These are phyloP conservation scores for Tulasnella sp. DNA, from an alignment of 768 basidiomycete genomes.

Conservation along the genomic window DNA sequence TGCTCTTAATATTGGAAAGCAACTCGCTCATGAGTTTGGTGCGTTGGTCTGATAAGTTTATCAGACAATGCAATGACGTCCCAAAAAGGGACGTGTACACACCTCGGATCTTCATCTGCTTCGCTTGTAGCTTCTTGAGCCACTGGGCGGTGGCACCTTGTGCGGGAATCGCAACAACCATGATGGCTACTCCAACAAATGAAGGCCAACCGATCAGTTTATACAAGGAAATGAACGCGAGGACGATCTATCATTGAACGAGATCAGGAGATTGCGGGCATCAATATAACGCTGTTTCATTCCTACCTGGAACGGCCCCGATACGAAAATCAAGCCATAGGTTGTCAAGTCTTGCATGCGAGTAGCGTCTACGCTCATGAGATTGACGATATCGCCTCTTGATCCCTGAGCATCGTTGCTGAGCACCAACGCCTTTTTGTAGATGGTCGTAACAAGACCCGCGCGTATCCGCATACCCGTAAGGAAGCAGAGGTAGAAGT, in stretches of 20 bases:
- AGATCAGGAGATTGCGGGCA: neutral
- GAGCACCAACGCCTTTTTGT: conserved; percentile 78
- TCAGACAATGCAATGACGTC: neutral
- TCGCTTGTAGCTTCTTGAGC: conserved; percentile 71
- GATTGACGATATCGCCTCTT: conserved; percentile 89
- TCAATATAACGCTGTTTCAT: neutral
- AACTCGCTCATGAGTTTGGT: conserved; percentile 81
- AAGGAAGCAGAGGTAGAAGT: conserved; percentile 79
- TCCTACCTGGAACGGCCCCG: conserved; percentile 76
- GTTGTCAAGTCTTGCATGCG: conserved; percentile 76
- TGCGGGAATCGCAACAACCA: conserved; percentile 76
- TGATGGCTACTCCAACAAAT: conserved; percentile 83
- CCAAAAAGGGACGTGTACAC: neutral
- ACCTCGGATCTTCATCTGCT: conserved; percentile 85
- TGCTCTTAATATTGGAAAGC: conserved; percentile 82
- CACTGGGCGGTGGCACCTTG: conserved; percentile 68
- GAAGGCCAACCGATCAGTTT: conserved; percentile 87
- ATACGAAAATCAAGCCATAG: conserved; percentile 78
- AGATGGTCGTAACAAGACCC: conserved; percentile 80
- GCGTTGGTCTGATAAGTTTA: conserved; percentile 30
- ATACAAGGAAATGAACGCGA: conserved; percentile 89
- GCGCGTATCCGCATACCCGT: conserved; percentile 93
- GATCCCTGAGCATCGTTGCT: conserved; percentile 75
- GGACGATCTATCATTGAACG: conserved; percentile 53
- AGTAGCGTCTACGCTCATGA: conserved; percentile 85